Percentiles rank a stretch among this genome's conserved stretches.
Conservation (phyloP, 495 filamentous ascomycete genomes). For the Penicilliopsis zonata region DNA sequence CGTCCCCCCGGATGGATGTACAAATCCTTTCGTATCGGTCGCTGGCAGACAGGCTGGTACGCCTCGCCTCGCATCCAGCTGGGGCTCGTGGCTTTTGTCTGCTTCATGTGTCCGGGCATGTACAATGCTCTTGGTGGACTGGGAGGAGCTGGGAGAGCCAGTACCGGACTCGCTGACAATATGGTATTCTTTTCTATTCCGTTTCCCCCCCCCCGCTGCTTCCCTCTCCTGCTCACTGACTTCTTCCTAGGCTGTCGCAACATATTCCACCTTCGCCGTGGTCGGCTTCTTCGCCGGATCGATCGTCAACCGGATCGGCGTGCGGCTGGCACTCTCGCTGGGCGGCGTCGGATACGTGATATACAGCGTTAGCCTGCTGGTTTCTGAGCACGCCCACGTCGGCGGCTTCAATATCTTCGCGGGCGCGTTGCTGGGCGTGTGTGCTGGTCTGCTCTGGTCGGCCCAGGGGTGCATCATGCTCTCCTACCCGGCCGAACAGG, state of each 20-base stretch:
- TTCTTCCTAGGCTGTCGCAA: conserved; percentile 29
- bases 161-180: no score
- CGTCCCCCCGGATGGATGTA: conserved; percentile 35
- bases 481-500: conserved; percentile 35
- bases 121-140: conserved; percentile 60
- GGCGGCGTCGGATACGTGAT: conserved; percentile 33
- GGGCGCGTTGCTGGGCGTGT: conserved; percentile 37
- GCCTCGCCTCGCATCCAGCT: conserved; percentile 54
- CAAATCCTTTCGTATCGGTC: conserved; percentile 36
- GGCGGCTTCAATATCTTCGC: conserved; percentile 64
- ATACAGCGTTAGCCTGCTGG: conserved; percentile 29
- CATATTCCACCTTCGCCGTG: conserved; percentile 30
- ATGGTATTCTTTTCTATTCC: no score
- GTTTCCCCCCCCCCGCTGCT: no score
- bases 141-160: conserved; percentile 41
- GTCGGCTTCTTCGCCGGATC: conserved; percentile 30
- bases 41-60: conserved; percentile 47
- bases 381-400: conserved; percentile 46
- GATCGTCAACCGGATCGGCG: conserved; percentile 29
- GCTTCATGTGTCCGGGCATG: conserved; percentile 76
- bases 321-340: conserved; percentile 24
- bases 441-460: conserved; percentile 40
- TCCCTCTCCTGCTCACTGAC: no score
- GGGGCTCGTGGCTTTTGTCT: conserved; percentile 44
- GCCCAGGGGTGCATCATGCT: conserved; percentile 47